phyloP scores from a whole-genome alignment of 1,284 basidiomycete genomes.

The Ceratobasidium sp. region DNA sequence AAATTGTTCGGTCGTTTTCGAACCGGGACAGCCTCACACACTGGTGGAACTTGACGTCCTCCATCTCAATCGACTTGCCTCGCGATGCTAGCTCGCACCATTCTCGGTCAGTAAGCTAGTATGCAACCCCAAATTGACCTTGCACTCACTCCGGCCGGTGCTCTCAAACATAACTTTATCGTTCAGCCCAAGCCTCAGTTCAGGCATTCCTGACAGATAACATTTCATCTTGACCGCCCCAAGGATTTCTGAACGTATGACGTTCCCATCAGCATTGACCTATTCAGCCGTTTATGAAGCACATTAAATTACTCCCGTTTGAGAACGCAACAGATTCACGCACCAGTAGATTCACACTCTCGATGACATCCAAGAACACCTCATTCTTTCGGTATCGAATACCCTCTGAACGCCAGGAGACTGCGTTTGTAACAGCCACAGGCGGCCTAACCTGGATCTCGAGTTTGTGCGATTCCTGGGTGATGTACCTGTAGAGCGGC shows the following conservation, averaged over 20 bases:
- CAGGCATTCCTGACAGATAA: conserved; percentile 98
- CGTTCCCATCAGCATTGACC: conserved; percentile 98
- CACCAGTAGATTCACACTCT: conserved; percentile 95
- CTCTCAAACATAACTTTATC: conserved; percentile 99
- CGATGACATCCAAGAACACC: conserved; percentile 98
- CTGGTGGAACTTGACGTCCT: conserved; percentile 99
- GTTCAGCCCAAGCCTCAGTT: conserved; percentile 93
- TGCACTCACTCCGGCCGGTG: conserved; percentile 86
- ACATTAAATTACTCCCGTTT: no score
- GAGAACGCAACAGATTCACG: conserved; percentile 52
- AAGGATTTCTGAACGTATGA: conserved; percentile 96
- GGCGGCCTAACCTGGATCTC: conserved; percentile 96
- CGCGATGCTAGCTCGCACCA: conserved; percentile 72
- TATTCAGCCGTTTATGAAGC: conserved; percentile 51
- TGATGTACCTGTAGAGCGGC: conserved; percentile 83
- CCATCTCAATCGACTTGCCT: conserved; percentile 99
- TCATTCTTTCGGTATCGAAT: conserved; percentile 99
- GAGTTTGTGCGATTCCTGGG: conserved; percentile 98
- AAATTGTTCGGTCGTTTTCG: conserved; percentile 98
- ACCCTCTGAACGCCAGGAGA: conserved; percentile 98
- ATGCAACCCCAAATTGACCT: neutral
- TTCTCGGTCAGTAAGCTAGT: conserved; percentile 10
- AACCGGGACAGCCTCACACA: conserved; percentile 99
- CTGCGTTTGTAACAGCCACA: conserved; percentile 98
- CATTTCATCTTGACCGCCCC: conserved; percentile 99